Conservation (phyloP, 441 rosid species). For the Gossypium laxum region DNA sequence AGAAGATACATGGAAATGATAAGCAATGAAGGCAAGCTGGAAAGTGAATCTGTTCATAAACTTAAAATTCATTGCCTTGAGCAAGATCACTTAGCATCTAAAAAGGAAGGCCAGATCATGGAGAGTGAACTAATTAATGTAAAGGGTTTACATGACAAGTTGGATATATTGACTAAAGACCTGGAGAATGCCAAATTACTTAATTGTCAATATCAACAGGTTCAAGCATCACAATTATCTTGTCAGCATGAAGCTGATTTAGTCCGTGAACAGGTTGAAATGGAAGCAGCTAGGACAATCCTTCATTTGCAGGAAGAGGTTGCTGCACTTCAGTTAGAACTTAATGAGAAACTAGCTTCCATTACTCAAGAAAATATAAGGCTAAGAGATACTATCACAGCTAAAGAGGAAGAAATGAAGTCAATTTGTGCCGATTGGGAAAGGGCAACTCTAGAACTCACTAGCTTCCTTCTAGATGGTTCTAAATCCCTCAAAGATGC, state of each 20-base stretch:
- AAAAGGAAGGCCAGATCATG: constrained; percentile 20
- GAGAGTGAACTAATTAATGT: constrained; percentile 27
- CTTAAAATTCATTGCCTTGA: constrained; percentile 22
- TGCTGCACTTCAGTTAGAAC: constrained; percentile 52
- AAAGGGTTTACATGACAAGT: constrained; percentile 41
- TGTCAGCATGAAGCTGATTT: constrained; percentile 51
- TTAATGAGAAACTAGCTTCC: constrained; percentile 39
- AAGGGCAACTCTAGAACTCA: constrained; percentile 71
- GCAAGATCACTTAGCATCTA: constrained; percentile 20
- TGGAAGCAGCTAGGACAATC: constrained; percentile 71
- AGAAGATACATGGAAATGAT: constrained; percentile 29
- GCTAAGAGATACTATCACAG: constrained; percentile 41
- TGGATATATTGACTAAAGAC: constrained; percentile 47
- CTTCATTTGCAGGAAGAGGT: constrained; percentile 79
- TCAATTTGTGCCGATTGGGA: constrained; percentile 63
- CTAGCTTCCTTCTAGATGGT: constrained; percentile 74
- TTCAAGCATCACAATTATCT: constrained; percentile 47
- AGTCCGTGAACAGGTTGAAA: constrained; percentile 73
- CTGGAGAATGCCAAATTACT: constrained; percentile 50
- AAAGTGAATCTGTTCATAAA: constrained; percentile 25
- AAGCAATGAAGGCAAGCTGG: constrained; percentile 27
- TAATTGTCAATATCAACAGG: constrained; percentile 48
- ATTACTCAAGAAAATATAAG: constrained; percentile 49
- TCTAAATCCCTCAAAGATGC: constrained; percentile 82
- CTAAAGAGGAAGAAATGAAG: constrained; percentile 52